phyloP scores from a whole-genome alignment of 2,329 filamentous ascomycete species.

The Tetracladium maxilliforme region DNA sequence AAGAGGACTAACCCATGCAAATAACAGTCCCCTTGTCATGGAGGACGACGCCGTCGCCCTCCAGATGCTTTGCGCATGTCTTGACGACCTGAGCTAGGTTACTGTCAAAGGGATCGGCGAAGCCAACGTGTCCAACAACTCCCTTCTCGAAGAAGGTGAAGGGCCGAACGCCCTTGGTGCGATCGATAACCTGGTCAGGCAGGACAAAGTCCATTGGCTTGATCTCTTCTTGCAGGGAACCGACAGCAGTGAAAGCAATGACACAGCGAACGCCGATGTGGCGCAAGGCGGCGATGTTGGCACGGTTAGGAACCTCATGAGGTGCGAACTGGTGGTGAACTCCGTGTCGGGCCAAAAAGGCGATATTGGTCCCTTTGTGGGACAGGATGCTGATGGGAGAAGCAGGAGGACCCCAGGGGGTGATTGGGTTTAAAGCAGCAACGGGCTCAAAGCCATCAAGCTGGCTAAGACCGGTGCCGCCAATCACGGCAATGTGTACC shows the following conservation, averaged over 20 bases:
- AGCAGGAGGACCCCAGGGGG: slow-evolving; percentile 77
- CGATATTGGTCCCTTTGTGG: slow-evolving; percentile 69
- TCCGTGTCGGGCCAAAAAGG: slow-evolving; percentile 90
- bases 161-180: slow-evolving; percentile 79
- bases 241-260: slow-evolving; percentile 91
- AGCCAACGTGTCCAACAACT: slow-evolving; percentile 85
- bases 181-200: slow-evolving; percentile 92
- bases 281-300: slow-evolving; percentile 96
- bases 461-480: slow-evolving; percentile 81
- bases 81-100: slow-evolving; percentile 63
- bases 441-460: slow-evolving; percentile 79
- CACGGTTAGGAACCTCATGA: slow-evolving; percentile 85
- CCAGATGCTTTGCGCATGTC: slow-evolving; percentile 57
- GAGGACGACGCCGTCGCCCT: slow-evolving; percentile 71
- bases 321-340: slow-evolving; percentile 78
- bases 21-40: slow-evolving; percentile 77
- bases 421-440: slow-evolving; percentile 59
- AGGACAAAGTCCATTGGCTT: slow-evolving; percentile 94
- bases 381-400: slow-evolving; percentile 73
- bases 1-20: slow-evolving; percentile 61
- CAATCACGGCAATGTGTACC: slow-evolving; percentile 78
- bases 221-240: slow-evolving; percentile 81
- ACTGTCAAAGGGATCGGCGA: slow-evolving; percentile 88
- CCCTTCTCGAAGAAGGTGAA: slow-evolving; percentile 94
- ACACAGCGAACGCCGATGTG: slow-evolving; percentile 78